Evolutionary conservation across 2,329 filamentous ascomycete genomes (phyloP), one percentile per base, ranked within the genome.

Genomic region (Fusarium scirpi): DNA sequence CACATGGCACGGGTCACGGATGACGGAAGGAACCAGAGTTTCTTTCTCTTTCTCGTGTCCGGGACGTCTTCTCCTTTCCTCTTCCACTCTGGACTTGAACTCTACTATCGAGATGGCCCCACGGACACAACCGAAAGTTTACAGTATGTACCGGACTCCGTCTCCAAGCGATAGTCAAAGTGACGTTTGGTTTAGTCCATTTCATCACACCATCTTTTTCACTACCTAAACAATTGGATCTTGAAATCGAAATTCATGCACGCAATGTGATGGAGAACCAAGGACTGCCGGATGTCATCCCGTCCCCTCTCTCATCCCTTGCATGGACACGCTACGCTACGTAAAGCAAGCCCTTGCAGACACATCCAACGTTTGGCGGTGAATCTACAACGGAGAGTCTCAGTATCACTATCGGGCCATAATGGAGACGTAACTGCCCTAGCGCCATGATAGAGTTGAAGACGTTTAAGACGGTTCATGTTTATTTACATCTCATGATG

Each of bases 261-360:
- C 59, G 48, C 49, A 54, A 54, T 49, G 48, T 32, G 29, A 49
- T 52, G 49, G 48, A 56, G 29, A 25, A 30, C 29, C 20, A 27
- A 45, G 20, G 27, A 47, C 54, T 48, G 34, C 32, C 67, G 73
- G 73, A 73, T 75, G 69, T 65, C 57, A 67, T 71, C 64, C 73
- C 70, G 70, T 53, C 49, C 62, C 40, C 32, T 53, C 49, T 61
- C 53, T 73, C 67, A 65, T 62, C 59, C 63, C 70, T 75, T 73
- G 65, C 71, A 48, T 73, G 46, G 63, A 63, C 59, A 51, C 62
- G 58, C 68, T 70, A 53, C 71, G 60, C 68, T 70, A 51, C 71
- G 60, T 43, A 57, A 27, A 51, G 25, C 49, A 58, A 58, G 59
- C 59, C 47, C 63, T 65, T 63, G 51, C 58, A 49, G 55, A 56